Percentiles rank a stretch among this genome's conserved stretches.
phyloP scores from a whole-genome alignment of 75 land plant species.

The Adiantum capillusveneris region DNA sequence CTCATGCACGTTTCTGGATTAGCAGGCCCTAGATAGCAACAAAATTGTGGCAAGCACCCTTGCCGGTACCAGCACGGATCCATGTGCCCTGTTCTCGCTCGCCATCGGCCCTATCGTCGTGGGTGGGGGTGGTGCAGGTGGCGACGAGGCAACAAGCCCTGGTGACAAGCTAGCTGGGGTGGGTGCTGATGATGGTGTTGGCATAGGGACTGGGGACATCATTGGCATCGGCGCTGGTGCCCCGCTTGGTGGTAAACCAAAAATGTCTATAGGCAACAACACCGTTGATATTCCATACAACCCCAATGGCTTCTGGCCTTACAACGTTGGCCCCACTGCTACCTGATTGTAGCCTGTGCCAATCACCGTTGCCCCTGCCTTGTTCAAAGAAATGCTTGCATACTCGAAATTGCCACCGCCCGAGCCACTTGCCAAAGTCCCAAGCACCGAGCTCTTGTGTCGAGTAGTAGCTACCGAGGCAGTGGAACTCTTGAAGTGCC shows the following conservation, averaged over 20 bases:
- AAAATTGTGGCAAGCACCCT: no score
- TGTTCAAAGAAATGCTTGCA: background rate
- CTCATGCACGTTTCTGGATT: no score
- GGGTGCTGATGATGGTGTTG: constrained; percentile 5
- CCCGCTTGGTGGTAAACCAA: background rate
- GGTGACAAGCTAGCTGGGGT: background rate
- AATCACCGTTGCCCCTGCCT: background rate
- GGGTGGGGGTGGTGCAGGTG: no score
- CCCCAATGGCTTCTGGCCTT: constrained; percentile 11
- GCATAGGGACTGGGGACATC: background rate
- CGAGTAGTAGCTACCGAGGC: constrained; percentile 10
- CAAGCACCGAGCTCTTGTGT: background rate
- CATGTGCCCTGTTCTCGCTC: no score
- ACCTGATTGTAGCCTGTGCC: constrained; percentile 12
- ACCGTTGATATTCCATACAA: constrained; percentile 18
- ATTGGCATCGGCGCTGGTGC: background rate
- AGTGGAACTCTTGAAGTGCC: constrained; percentile 20
- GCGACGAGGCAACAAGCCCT: no score
- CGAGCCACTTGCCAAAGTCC: constrained; percentile 8
- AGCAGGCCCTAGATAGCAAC: no score
- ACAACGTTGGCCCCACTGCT: background rate
- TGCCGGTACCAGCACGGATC: no score
- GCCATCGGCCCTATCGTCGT: no score
- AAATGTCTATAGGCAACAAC: constrained; percentile 19
- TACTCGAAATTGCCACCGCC: background rate